Conservation (phyloP, 768 basidiomycete species). For the Kwoniella pini region DNA sequence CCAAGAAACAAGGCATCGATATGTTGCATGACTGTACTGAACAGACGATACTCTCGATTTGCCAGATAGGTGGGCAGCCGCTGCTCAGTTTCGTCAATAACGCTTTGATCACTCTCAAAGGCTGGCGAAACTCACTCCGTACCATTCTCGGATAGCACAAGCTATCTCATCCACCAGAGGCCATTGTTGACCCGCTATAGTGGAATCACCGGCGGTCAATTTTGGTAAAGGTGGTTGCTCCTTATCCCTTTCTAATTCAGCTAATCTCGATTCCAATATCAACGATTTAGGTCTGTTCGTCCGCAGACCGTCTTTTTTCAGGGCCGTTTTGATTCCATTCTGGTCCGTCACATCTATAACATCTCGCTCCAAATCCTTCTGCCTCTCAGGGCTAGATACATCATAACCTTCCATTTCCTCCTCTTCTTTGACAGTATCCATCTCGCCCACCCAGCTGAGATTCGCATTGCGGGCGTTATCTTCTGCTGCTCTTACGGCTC, state of each 20-base stretch:
- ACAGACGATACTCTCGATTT: slow-evolving; percentile 82
- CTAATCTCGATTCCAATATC: slow-evolving; percentile 17
- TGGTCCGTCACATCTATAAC: slow-evolving; percentile 9
- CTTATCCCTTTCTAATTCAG: slow-evolving; percentile 28
- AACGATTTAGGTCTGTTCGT: slow-evolving; percentile 39
- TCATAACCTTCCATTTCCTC: slow-evolving; percentile 55
- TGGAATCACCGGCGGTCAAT: slow-evolving; percentile 94
- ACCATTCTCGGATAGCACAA: slow-evolving; percentile 94
- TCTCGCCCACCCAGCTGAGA: slow-evolving; percentile 34
- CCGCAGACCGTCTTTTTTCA: slow-evolving; percentile 7
- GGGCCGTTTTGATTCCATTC: slow-evolving; percentile 7
- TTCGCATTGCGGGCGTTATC: slow-evolving; percentile 20
- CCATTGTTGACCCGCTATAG: slow-evolving; percentile 73
- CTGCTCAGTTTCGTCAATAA: slow-evolving; percentile 19
- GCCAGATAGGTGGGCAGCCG: slow-evolving; percentile 85
- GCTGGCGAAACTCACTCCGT: slow-evolving; percentile 51
- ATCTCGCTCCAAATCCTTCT: not conserved
- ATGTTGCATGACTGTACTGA: slow-evolving; percentile 79
- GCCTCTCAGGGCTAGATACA: slow-evolving; percentile 12
- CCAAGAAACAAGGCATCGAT: slow-evolving; percentile 89
- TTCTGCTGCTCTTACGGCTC: slow-evolving; percentile 44
- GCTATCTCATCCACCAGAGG: slow-evolving; percentile 98
- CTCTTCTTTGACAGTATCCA: slow-evolving; percentile 67
- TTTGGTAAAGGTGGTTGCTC: slow-evolving; percentile 65
- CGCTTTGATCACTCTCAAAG: not conserved